Evolutionary conservation across 495 filamentous ascomycete genomes (phyloP).

Genomic region (Aspergillus ostianus): DNA sequence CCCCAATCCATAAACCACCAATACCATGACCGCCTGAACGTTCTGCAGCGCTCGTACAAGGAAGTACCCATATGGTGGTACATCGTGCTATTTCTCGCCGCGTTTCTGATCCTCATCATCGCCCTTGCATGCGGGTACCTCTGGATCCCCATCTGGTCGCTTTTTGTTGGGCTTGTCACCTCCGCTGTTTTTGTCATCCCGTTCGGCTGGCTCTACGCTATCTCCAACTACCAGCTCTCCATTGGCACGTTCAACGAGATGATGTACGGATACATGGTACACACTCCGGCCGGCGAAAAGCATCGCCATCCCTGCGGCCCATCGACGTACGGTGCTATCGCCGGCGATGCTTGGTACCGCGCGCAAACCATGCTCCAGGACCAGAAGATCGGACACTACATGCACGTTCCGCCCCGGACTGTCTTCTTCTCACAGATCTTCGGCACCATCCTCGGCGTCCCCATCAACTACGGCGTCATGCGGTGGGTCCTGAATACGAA

Average conservation of each 20-base stretch:
- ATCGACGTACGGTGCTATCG: constrained; percentile 51
- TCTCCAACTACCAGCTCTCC: constrained; percentile 53
- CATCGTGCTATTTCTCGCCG: constrained; percentile 40
- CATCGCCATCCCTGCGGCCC: constrained; percentile 53
- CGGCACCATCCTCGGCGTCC: constrained; percentile 42
- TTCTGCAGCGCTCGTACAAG: constrained; percentile 53
- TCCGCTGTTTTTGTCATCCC: constrained; percentile 52
- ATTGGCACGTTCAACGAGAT: constrained; percentile 57
- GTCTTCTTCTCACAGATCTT: constrained; percentile 45
- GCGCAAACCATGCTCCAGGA: constrained; percentile 51
- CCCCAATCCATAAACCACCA: constrained; percentile 47
- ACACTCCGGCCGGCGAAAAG: constrained; percentile 36
- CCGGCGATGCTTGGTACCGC: constrained; percentile 50
- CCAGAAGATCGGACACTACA: constrained; percentile 49
- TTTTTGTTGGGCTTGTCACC: constrained; percentile 50
- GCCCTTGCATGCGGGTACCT: constrained; percentile 45
- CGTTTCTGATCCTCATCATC: constrained; percentile 48
- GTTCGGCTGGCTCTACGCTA: constrained; percentile 54
- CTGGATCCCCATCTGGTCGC: constrained; percentile 57
- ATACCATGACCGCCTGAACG: constrained; percentile 53
- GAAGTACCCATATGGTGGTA: constrained; percentile 60
- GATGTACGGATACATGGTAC: constrained; percentile 57
- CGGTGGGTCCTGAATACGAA: constrained; percentile 50
- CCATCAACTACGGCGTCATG: constrained; percentile 45
- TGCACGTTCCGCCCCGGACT: constrained; percentile 43